Percentiles rank a stretch among this genome's conserved stretches.
These are phyloP conservation scores for Fagus sylvatica DNA, from an alignment of 306 rosid species.

Conservation along the genomic window DNA sequence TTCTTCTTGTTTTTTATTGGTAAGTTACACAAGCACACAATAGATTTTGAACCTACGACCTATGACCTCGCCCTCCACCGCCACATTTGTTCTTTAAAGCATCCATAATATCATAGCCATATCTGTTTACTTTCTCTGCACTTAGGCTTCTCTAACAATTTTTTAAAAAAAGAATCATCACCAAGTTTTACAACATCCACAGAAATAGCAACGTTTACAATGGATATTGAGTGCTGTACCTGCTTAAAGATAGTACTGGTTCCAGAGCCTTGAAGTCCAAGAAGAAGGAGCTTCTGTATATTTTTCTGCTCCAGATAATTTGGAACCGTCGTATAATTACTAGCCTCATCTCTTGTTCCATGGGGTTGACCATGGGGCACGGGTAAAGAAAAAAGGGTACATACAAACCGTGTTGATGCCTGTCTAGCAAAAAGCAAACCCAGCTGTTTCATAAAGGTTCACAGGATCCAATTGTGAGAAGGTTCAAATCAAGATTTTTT, in stretches of 20 bases:
- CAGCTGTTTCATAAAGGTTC: conserved; percentile 24
- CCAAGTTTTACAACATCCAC: background rate
- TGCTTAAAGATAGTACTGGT: conserved; percentile 98
- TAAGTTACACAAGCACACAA: too few relatives aligned
- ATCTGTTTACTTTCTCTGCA: background rate
- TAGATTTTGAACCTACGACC: too few relatives aligned
- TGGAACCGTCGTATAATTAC: conserved; percentile 77
- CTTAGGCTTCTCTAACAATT: background rate
- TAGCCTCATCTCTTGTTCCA: conserved; percentile 75
- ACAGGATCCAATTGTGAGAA: conserved; percentile 8
- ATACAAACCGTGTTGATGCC: conserved; percentile 84
- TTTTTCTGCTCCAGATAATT: conserved; percentile 84
- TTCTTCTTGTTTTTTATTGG: background rate
- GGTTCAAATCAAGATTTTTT: conserved; percentile 22
- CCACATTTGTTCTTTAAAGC: background rate
- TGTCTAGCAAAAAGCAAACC: conserved; percentile 48
- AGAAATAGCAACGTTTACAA: background rate
- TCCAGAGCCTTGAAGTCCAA: conserved; percentile 93
- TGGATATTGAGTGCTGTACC: conserved; percentile 38
- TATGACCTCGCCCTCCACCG: too few relatives aligned
- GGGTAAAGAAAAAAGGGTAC: conserved; percentile 79
- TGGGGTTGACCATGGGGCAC: conserved; percentile 78
- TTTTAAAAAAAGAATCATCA: background rate
- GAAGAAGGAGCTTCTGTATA: conserved; percentile 86
- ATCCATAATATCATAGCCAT: background rate